Evolutionary conservation across 768 basidiomycete genomes (phyloP), one percentile per base, ranked within the genome.

Genomic region (Russula foetens): DNA sequence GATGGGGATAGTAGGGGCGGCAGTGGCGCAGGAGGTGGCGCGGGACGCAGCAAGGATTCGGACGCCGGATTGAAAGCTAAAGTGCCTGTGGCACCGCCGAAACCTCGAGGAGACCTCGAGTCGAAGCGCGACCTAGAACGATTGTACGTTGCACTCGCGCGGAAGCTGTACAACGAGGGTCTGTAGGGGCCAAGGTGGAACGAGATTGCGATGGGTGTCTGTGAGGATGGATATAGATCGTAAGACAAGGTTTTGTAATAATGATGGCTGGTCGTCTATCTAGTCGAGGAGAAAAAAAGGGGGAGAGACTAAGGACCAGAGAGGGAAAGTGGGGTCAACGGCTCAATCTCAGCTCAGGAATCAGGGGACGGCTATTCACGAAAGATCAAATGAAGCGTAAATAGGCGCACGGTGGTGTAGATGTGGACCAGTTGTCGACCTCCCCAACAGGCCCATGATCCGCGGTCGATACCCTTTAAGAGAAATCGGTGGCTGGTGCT

Each of bases 111-210:
- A 38, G 86, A 88, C 60, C 68, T 86, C 15, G 78, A 75, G 54
- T 80, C 79, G 58, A 88, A 88, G 73, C 81, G 82, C 67, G 90
- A 93, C 69, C 73, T 98, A 69, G 93, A 95, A 70, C 76, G 85
- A 67, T 91, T 99, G 72, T 96, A 96, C 71, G 79, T 97, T 35
- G 90, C 94, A 7, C 72, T 98, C 47, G 83, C 89, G 64, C 81
- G 88, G 72, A 96, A 92, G 75, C 73, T 99, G 74, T 92, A 94
- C 66, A 90, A 98, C 59, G 92, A 97, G 70, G 96, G 96, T 12
- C 73, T 94, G 68, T 97, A 74, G 28, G 12, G 15, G 41, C 8
- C 24, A 53, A 7, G 39, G n/a, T n/a, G n/a, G n/a, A n/a, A n/a
- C 15, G 17, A 41, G 17, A 17, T 14, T 7, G 17, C 3, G 39